Conservation (phyloP, 805 yeast genomes). For the Ogataea pilisensis region DNA sequence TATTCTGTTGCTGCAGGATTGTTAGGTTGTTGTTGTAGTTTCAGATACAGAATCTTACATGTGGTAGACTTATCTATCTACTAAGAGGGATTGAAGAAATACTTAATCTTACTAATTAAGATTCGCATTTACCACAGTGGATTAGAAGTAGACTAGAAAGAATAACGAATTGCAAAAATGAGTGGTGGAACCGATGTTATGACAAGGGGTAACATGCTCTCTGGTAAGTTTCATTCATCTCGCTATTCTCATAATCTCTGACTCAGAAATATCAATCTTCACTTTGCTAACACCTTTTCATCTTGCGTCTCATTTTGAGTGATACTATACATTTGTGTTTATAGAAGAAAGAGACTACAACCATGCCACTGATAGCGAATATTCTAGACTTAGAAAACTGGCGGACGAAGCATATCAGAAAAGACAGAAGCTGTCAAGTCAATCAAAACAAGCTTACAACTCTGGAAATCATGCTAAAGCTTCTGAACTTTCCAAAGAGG, state of each 20-base stretch:
- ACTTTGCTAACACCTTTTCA: neutral
- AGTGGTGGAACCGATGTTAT: conserved; percentile 21
- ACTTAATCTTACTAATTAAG: too few relatives aligned
- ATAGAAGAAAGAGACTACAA: conserved; percentile 49
- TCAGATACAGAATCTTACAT: neutral
- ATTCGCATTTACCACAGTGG: too few relatives aligned
- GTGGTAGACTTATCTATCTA: neutral
- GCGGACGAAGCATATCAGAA: conserved; percentile 67
- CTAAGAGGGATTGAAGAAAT: too few relatives aligned
- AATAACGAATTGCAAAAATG: too few relatives aligned
- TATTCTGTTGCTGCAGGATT: neutral
- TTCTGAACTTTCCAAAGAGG: conserved; percentile 63
- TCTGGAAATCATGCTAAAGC: conserved; percentile 73
- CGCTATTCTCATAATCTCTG: neutral
- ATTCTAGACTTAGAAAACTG: conserved; percentile 54
- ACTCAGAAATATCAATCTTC: neutral
- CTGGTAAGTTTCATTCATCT: conserved; percentile 14
- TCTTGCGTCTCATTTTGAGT: too few relatives aligned
- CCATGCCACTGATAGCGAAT: conserved; percentile 66
- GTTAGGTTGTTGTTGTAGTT: neutral
- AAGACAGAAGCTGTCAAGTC: conserved; percentile 49
- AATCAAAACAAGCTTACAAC: conserved; percentile 76
- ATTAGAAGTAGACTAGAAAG: too few relatives aligned
- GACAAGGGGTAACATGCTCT: conserved; percentile 24
- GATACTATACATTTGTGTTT: too few relatives aligned